These are phyloP conservation scores for Allantophomopsis lycopodina DNA, from an alignment of 2,329 filamentous ascomycete genomes.

Conservation along the genomic window DNA sequence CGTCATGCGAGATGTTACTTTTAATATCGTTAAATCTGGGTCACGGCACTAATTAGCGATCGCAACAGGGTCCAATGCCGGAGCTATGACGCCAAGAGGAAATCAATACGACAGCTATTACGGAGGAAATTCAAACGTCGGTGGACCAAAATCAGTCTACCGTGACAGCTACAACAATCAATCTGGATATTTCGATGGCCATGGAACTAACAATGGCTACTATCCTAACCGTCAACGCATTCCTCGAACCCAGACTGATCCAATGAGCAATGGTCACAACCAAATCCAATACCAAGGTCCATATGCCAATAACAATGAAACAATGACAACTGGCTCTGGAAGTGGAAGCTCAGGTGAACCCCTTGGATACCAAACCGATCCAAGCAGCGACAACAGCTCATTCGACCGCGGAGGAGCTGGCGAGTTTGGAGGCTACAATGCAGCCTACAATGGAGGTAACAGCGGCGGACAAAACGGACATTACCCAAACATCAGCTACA, in stretches of 20 bases:
- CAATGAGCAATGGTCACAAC: constrained; percentile 11
- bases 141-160: not conserved
- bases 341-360: constrained; percentile 63
- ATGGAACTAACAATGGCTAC: constrained; percentile 11
- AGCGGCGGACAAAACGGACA: not conserved
- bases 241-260: constrained; percentile 17
- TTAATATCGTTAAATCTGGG: constrained; percentile 1
- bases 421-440: constrained; percentile 6
- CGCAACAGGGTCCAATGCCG: constrained; percentile 15
- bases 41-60: constrained; percentile 3
- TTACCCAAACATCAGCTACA: not conserved
- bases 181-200: constrained; percentile 7
- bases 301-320: constrained; percentile 38
- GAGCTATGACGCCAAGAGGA: constrained; percentile 14
- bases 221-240: constrained; percentile 17
- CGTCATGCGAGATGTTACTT: no score
- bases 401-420: constrained; percentile 44
- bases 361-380: constrained; percentile 72
- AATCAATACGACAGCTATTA: constrained; percentile 18
- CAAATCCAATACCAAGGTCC: constrained; percentile 5
- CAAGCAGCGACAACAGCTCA: constrained; percentile 82
- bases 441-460: constrained; percentile 9
- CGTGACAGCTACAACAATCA: constrained; percentile 27
- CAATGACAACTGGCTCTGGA: constrained; percentile 63
- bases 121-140: constrained; percentile 15